phyloP scores from a whole-genome alignment of 768 basidiomycete genomes.

The Pleurotus sapidus region DNA sequence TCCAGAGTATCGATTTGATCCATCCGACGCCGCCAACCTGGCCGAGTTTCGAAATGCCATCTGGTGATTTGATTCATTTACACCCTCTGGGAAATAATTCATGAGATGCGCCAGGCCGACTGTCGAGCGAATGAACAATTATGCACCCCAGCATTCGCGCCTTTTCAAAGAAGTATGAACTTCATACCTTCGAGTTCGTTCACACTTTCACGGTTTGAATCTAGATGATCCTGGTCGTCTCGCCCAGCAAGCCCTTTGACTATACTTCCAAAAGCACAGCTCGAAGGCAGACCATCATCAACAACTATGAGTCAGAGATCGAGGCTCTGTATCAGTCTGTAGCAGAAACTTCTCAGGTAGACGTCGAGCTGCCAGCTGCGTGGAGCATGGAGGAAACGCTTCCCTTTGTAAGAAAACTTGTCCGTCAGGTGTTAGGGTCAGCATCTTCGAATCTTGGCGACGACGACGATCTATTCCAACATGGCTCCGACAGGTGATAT shows the following conservation, averaged over 20 bases:
- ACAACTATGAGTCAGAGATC: slow-evolving; percentile 34
- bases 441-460: slow-evolving; percentile 14
- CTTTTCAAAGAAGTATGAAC: slow-evolving; percentile 35
- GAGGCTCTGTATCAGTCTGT: slow-evolving; percentile 28
- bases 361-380: slow-evolving; percentile 18
- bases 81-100: not conserved
- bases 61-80: slow-evolving; percentile 15
- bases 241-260: slow-evolving; percentile 28
- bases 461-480: slow-evolving; percentile 30
- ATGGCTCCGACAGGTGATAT: slow-evolving; percentile 32
- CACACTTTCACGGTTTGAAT: not conserved
- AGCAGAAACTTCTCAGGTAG: slow-evolving; percentile 23
- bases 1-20: slow-evolving; percentile 17
- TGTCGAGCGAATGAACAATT: slow-evolving; percentile 29
- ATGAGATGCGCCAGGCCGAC: slow-evolving; percentile 24
- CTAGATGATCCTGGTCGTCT: slow-evolving; percentile 36
- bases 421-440: slow-evolving; percentile 23
- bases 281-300: slow-evolving; percentile 30
- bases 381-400: slow-evolving; percentile 22
- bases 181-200: not conserved
- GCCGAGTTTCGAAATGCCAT: slow-evolving; percentile 17
- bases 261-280: slow-evolving; percentile 34
- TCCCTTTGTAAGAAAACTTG: slow-evolving; percentile 29
- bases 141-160: slow-evolving; percentile 38
- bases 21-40: slow-evolving; percentile 14